A percentile compares a stretch with the other conserved stretches of the same genome.
Evolutionary conservation across 2,329 filamentous ascomycete species (phyloP).

Genomic region (Arthrobotrys sphaeroides): DNA sequence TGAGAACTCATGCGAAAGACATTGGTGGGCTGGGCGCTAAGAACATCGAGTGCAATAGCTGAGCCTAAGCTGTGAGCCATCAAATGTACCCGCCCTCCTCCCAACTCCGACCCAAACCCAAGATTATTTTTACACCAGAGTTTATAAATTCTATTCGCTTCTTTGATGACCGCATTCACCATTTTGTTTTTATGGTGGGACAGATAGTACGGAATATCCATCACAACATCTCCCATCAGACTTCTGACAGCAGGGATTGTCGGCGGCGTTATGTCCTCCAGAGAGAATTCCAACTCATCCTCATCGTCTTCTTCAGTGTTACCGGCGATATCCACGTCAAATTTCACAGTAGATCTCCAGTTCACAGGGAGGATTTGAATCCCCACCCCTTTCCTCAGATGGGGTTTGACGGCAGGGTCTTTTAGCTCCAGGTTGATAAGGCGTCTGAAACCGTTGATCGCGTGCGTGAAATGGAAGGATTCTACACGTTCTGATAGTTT

Average conservation of each 20-base stretch:
- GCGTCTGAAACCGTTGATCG: slow-evolving; percentile 87
- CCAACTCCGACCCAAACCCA: slow-evolving; percentile 70
- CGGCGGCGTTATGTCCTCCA: slow-evolving; percentile 90
- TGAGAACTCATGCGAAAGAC: slow-evolving; percentile 37
- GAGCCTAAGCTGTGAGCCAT: slow-evolving; percentile 94
- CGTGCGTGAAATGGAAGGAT: slow-evolving; percentile 96
- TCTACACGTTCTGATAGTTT: slow-evolving; percentile 94
- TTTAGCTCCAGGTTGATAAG: slow-evolving; percentile 85
- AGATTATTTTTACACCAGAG: slow-evolving; percentile 96
- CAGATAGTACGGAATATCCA: slow-evolving; percentile 97
- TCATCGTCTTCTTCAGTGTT: slow-evolving; percentile 68
- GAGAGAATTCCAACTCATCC: slow-evolving; percentile 70
- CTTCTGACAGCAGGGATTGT: slow-evolving; percentile 92
- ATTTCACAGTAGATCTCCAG: slow-evolving; percentile 87
- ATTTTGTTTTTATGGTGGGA: slow-evolving; percentile 96
- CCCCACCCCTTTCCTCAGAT: slow-evolving; percentile 76
- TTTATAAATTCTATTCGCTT: slow-evolving; percentile 94
- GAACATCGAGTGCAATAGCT: slow-evolving; percentile 90
- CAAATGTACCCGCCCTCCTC: slow-evolving; percentile 84
- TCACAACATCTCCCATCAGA: slow-evolving; percentile 96
- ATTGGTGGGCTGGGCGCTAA: slow-evolving; percentile 84
- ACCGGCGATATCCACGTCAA: slow-evolving; percentile 77
- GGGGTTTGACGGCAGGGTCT: slow-evolving; percentile 75
- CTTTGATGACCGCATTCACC: slow-evolving; percentile 84
- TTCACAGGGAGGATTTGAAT: slow-evolving; percentile 96